phyloP scores from a whole-genome alignment of 441 rosid species.

The Adansonia grandidieri region DNA sequence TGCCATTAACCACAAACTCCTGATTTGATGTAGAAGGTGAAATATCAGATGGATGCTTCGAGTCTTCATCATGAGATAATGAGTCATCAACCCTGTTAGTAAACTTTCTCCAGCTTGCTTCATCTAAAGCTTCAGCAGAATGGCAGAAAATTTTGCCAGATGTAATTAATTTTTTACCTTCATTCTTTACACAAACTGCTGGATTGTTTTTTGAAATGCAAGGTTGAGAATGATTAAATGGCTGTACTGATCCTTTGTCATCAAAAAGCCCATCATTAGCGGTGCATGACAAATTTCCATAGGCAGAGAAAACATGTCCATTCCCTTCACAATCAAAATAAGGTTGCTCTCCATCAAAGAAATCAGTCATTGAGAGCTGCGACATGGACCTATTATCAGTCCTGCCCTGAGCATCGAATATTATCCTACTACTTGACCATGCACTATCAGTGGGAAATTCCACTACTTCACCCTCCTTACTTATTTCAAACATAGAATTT shows the following conservation, averaged over 20 bases:
- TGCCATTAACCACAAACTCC: constrained; percentile 28
- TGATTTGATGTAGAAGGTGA: constrained; percentile 32
- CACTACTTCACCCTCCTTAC: constrained; percentile 45
- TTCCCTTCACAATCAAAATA: constrained; percentile 42
- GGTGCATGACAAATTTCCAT: constrained; percentile 35
- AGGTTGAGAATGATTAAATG: constrained; percentile 35
- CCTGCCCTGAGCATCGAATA: constrained; percentile 40
- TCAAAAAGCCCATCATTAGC: constrained; percentile 37
- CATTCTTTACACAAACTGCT: constrained; percentile 35
- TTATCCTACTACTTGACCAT: constrained; percentile 42
- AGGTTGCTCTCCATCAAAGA: constrained; percentile 40
- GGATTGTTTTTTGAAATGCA: constrained; percentile 33
- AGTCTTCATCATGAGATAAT: constrained; percentile 37
- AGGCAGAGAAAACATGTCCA: constrained; percentile 35
- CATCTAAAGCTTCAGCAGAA: constrained; percentile 39
- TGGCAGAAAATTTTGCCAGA: constrained; percentile 35
- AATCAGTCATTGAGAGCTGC: constrained; percentile 40
- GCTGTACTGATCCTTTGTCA: constrained; percentile 36
- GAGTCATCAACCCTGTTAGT: constrained; percentile 32
- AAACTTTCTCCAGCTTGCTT: constrained; percentile 26
- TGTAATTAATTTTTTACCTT: constrained; percentile 39
- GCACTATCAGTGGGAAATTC: constrained; percentile 48
- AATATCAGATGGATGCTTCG: constrained; percentile 38
- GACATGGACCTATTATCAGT: constrained; percentile 37
- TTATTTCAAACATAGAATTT: constrained; percentile 44